These are phyloP conservation scores for Pseudovirgaria hyperparasitica DNA, from an alignment of 2,329 filamentous ascomycete genomes.

Conservation along the genomic window DNA sequence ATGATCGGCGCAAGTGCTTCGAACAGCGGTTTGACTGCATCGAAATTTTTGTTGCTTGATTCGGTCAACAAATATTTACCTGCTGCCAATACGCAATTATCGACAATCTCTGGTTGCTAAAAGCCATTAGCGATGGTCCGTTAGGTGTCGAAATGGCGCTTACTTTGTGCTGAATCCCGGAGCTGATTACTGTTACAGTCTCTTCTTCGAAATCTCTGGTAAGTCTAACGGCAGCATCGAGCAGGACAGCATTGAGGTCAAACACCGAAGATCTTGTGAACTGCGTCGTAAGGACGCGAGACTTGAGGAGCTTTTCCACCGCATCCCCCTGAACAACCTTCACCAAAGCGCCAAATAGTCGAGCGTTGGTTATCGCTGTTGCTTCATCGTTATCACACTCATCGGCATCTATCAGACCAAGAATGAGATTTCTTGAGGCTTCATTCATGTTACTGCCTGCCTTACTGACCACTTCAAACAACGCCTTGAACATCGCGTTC, in stretches of 20 bases:
- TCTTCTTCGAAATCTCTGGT: conserved; percentile 59
- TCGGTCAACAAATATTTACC: conserved; percentile 77
- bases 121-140: conserved; percentile 8
- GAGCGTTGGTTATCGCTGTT: conserved; percentile 83
- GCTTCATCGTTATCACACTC: conserved; percentile 58
- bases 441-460: conserved; percentile 93
- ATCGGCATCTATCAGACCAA: conserved; percentile 80
- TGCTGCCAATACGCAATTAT: conserved; percentile 78
- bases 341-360: conserved; percentile 76
- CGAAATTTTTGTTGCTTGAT: conserved; percentile 53
- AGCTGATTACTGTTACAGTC: conserved; percentile 61
- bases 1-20: conserved; percentile 64
- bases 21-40: conserved; percentile 67
- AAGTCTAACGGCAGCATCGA: conserved; percentile 63
- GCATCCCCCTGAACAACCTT: conserved; percentile 69
- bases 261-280: conserved; percentile 70
- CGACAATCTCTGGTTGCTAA: conserved; percentile 62
- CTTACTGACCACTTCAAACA: conserved; percentile 94
- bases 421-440: conserved; percentile 69
- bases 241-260: conserved; percentile 75
- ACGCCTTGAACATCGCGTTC: conserved; percentile 90
- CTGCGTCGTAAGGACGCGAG: conserved; percentile 62
- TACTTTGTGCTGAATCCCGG: conserved; percentile 67
- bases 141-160: conserved; percentile 23
- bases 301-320: conserved; percentile 47